Conservation (phyloP, 108 stramenopile species). For the Nitzschia sp. region DNA sequence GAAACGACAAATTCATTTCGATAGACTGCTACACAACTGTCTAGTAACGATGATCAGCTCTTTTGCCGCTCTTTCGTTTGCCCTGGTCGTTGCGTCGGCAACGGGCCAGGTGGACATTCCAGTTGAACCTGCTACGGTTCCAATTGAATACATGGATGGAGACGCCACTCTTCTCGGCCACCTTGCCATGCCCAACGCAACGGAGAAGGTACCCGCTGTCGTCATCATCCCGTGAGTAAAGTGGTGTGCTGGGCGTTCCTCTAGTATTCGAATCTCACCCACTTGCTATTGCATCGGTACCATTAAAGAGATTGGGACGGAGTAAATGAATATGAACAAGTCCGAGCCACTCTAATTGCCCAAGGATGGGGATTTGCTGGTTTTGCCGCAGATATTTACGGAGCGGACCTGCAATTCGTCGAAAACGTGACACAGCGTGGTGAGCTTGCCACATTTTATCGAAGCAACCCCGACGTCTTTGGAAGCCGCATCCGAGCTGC, state of each 20-base stretch:
- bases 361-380: conserved; percentile 40
- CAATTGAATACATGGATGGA: conserved; percentile 10
- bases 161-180: conserved; percentile 20
- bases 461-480: conserved; percentile 39
- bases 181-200: conserved; percentile 10
- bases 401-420: conserved; percentile 30
- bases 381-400: conserved; percentile 57
- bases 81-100: neutral
- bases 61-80: neutral
- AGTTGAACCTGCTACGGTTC: neutral
- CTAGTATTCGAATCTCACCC: too few relatives aligned
- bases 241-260: neutral
- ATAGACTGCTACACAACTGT: too few relatives aligned
- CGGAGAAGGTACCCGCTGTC: neutral
- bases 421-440: conserved; percentile 3
- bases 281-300: neutral
- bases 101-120: neutral
- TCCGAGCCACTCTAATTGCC: conserved; percentile 48
- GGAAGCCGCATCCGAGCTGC: conserved; percentile 42
- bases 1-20: too few relatives aligned
- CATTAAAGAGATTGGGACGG: conserved; percentile 14
- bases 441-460: conserved; percentile 23
- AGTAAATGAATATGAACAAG: conserved; percentile 43
- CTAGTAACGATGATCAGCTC: neutral
- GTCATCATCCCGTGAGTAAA: conserved; percentile 32